Conservation (phyloP, 148 eudicot species). For the Camellia granthamiana region DNA sequence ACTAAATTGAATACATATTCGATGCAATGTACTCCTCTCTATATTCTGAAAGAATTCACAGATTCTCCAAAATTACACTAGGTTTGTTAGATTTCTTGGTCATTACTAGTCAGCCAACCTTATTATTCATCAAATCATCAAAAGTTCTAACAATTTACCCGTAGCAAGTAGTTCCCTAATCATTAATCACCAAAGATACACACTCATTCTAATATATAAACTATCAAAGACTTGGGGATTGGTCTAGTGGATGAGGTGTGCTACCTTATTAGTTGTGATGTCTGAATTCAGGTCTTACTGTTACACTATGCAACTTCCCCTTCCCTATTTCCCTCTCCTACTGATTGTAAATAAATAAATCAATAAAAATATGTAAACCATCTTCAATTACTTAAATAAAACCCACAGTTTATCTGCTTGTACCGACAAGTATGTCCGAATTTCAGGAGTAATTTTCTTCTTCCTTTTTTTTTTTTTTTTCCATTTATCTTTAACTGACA, state of each 20-base stretch:
- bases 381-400: background rate
- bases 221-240: too few species aligned
- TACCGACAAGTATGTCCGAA: background rate
- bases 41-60: background rate
- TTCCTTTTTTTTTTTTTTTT: too few species aligned
- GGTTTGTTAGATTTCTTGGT: background rate
- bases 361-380: background rate
- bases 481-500: background rate
- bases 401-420: background rate
- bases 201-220: background rate
- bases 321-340: too few species aligned
- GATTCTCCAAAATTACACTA: background rate
- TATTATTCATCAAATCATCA: background rate
- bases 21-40: background rate
- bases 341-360: too few species aligned
- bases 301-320: too few species aligned
- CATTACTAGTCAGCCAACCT: background rate
- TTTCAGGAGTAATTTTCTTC: background rate
- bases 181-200: background rate
- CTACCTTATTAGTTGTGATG: too few species aligned
- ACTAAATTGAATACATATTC: background rate
- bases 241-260: too few species aligned
- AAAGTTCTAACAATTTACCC: background rate
- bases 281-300: too few species aligned
- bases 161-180: background rate